These are phyloP conservation scores for Moesziomyces sp. DNA, from an alignment of 1,284 basidiomycete species.

Conservation along the genomic window DNA sequence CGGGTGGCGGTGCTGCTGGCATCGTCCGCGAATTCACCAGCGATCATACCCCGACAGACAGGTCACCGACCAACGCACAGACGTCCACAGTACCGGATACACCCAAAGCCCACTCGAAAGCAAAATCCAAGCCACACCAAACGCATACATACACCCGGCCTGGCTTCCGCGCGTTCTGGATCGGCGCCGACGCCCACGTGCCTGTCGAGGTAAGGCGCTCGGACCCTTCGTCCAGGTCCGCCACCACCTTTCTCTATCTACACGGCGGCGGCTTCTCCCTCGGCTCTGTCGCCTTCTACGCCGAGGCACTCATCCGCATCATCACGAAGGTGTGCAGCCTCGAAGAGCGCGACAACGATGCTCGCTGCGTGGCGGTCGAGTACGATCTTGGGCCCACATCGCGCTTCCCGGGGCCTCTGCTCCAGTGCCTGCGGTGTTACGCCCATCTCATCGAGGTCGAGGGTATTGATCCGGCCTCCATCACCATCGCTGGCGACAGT, in stretches of 20 bases:
- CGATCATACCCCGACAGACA: conserved; percentile 4
- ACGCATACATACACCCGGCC: conserved; percentile 14
- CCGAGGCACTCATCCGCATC: conserved; percentile 64
- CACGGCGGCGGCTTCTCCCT: conserved; percentile 67
- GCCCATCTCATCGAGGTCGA: conserved; percentile 65
- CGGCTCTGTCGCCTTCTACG: conserved; percentile 66
- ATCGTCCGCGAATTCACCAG: conserved; percentile 52
- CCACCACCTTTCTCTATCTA: conserved; percentile 61
- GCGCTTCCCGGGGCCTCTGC: conserved; percentile 59
- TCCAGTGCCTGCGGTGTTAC: conserved; percentile 65
- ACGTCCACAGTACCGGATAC: conserved; percentile 3
- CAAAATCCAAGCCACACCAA: conserved; percentile 1
- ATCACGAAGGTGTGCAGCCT: conserved; percentile 53
- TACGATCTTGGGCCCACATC: conserved; percentile 61
- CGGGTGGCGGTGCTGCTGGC: conserved; percentile 56
- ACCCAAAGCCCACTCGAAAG: conserved; percentile 1
- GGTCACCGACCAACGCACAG: neutral
- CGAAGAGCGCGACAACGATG: conserved; percentile 42
- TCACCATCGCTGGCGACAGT: conserved; percentile 65
- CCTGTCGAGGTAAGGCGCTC: conserved; percentile 36
- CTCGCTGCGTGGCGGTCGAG: conserved; percentile 63
- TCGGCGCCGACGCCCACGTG: conserved; percentile 50
- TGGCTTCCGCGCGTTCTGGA: conserved; percentile 62
- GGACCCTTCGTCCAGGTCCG: conserved; percentile 31
- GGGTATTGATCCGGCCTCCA: conserved; percentile 50